phyloP scores from a whole-genome alignment of 2,329 filamentous ascomycete genomes.

The Leptographium wingfieldii region DNA sequence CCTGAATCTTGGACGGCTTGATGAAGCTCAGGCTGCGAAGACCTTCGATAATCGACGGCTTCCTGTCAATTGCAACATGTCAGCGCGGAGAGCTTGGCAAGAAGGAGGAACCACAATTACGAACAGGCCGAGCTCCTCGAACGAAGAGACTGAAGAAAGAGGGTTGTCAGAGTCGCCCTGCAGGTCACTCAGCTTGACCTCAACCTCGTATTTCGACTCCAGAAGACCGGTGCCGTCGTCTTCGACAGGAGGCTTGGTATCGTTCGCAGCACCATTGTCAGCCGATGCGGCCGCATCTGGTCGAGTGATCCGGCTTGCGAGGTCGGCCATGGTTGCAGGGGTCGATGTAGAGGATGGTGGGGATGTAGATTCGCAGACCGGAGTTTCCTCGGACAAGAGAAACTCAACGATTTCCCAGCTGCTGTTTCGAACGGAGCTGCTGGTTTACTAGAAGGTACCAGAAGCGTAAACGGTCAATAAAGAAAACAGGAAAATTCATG shows the following conservation, averaged over 20 bases:
- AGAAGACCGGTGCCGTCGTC: slow-evolving; percentile 39
- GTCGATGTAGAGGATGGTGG: neutral
- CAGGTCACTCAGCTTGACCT: slow-evolving; percentile 83
- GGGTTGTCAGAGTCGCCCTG: slow-evolving; percentile 80
- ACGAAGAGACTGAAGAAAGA: slow-evolving; percentile 71
- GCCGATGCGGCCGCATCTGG: slow-evolving; percentile 20
- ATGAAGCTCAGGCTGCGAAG: slow-evolving; percentile 74
- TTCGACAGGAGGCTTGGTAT: slow-evolving; percentile 12
- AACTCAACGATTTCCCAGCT: neutral
- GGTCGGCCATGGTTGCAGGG: slow-evolving; percentile 19
- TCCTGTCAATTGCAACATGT: slow-evolving; percentile 16
- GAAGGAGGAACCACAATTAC: slow-evolving; percentile 19
- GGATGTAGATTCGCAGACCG: neutral
- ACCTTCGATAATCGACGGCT: slow-evolving; percentile 60
- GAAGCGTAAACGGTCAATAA: neutral
- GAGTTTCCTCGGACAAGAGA: neutral
- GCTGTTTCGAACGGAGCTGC: neutral
- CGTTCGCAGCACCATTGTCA: slow-evolving; percentile 9
- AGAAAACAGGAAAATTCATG: neutral
- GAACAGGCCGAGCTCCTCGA: slow-evolving; percentile 77
- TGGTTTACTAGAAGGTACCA: neutral
- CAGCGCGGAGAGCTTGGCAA: slow-evolving; percentile 4
- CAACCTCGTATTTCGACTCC: slow-evolving; percentile 75
- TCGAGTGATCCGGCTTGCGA: slow-evolving; percentile 38
- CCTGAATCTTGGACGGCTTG: slow-evolving; percentile 96